Evolutionary conservation across 208 protist species (phyloP), one percentile per base, ranked within the genome.

Genomic region (Leishmania mexicana): DNA sequence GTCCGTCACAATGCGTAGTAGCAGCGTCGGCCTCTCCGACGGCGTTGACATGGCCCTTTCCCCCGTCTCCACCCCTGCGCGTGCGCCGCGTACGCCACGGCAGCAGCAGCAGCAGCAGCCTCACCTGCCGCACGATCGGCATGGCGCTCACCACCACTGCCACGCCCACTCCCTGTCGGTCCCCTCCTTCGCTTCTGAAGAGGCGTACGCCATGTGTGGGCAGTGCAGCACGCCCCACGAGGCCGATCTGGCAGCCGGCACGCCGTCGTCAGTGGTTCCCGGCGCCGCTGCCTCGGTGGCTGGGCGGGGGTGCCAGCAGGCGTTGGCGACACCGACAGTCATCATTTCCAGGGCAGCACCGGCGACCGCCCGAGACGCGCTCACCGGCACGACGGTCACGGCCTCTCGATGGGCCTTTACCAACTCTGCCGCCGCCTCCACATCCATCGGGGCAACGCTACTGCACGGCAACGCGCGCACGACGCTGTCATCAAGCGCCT

Each of bases 191-290:
- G 51, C 47, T 24, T 54, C 51, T 8, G 73, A 42, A 11, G 73
- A 42, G 6, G n/a, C 17, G 73, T 28, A n/a, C 47, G 51, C 35
- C 73, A 28, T n/a, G 13, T 76, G 72, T 1, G 64, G 49, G 45
- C 76, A 72, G 64, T 73, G 76, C 76, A 80, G 64, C 49, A 80
- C 76, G 2, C 76, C 76, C 5, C 76, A 64, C 24, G 76, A 72
- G 31, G 64, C 62, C 5, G 65, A 73, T 19, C 54, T 68, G 19
- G 38, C 15, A 8, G 71, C 71, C 40, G 21, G 19, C 67, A 28
- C 40, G 24, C 21, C 67, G 21, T 40, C 38, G 40, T 40, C 40
- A 1, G 38, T 40, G 10, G 67, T 31, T 49, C 38, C 40, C 17
- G 40, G 40, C 67, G 40, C 40, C 31, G 67, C 67, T 40, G 40